Conservation (phyloP, 306 rosid genomes). For the Trichosanthes cucumerina region DNA sequence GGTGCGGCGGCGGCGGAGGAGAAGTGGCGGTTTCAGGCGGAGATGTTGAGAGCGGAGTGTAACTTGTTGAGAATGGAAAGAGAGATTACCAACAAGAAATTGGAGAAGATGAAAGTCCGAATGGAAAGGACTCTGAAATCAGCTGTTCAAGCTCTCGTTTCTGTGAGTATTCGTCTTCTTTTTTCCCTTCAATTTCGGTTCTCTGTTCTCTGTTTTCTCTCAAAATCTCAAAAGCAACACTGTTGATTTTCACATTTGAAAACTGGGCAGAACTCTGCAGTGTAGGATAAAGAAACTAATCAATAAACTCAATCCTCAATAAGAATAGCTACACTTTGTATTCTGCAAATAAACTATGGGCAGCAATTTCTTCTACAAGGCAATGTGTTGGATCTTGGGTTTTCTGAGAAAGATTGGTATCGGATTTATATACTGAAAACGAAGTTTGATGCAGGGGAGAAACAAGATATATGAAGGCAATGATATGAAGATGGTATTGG, state of each 20-base stretch:
- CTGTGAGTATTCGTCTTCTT: slow-evolving; percentile 37
- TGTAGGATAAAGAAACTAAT: background rate
- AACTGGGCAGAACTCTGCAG: background rate
- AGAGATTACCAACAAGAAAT: slow-evolving; percentile 56
- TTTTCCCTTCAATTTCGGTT: background rate
- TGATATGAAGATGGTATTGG: slow-evolving; percentile 32
- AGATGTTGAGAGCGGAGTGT: slow-evolving; percentile 91
- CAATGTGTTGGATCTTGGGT: background rate
- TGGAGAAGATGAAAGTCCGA: slow-evolving; percentile 39
- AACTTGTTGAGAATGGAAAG: slow-evolving; percentile 87
- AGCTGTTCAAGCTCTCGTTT: slow-evolving; percentile 56
- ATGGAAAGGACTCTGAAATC: slow-evolving; percentile 56
- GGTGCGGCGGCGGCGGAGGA: slow-evolving; percentile 27
- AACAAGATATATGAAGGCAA: slow-evolving; percentile 52
- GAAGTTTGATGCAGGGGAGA: slow-evolving; percentile 40
- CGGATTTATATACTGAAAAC: background rate
- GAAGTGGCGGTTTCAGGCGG: slow-evolving; percentile 88
- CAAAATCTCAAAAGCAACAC: background rate
- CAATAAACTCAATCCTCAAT: background rate
- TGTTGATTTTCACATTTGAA: background rate
- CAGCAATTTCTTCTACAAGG: background rate
- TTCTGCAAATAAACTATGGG: background rate
- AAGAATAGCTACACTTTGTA: background rate
- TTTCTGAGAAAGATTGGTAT: background rate
- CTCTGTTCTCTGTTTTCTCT: background rate